Conservation (phyloP, 805 yeast species). For the Wickerhamiella azymoides region DNA sequence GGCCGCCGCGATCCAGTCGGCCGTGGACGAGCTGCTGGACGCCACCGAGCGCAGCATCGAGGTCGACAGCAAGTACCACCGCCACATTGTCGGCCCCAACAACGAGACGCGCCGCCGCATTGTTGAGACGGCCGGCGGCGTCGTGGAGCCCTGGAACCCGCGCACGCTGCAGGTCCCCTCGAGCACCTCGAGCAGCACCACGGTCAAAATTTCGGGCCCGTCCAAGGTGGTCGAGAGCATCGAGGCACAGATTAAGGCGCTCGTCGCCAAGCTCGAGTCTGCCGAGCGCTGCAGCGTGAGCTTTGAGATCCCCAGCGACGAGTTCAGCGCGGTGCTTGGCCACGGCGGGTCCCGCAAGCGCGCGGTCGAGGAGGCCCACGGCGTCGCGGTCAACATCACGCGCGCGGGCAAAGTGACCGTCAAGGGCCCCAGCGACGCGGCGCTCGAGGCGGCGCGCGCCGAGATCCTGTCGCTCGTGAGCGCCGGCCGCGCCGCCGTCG, state of each 20-base stretch:
- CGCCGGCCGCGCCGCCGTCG: conserved; percentile 40
- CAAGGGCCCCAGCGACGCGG: conserved; percentile 47
- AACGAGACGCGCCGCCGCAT: conserved; percentile 66
- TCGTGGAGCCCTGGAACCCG: conserved; percentile 32
- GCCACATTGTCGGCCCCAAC: conserved; percentile 61
- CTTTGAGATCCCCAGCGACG: conserved; percentile 48
- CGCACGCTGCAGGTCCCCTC: conserved; percentile 58
- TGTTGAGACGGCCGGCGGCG: conserved; percentile 65
- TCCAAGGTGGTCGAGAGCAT: conserved; percentile 57
- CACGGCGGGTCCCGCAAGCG: conserved; percentile 66
- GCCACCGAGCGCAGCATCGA: conserved; percentile 41
- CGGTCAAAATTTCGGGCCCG: conserved; percentile 57
- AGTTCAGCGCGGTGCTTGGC: conserved; percentile 68
- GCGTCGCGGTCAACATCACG: conserved; percentile 56
- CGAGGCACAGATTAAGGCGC: conserved; percentile 42
- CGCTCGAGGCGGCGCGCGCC: conserved; percentile 47
- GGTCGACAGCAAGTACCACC: conserved; percentile 63
- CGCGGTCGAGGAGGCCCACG: conserved; percentile 52
- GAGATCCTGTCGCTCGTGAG: conserved; percentile 47
- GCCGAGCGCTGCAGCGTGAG: conserved; percentile 15
- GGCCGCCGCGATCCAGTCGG: conserved; percentile 41
- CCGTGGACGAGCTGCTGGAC: conserved; percentile 55
- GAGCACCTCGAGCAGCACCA: conserved; percentile 36
- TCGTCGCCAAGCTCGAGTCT: conserved; percentile 40
- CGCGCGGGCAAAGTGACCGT: conserved; percentile 38